phyloP scores from a whole-genome alignment of 75 land plant genomes.

The Gnetum montanum region DNA sequence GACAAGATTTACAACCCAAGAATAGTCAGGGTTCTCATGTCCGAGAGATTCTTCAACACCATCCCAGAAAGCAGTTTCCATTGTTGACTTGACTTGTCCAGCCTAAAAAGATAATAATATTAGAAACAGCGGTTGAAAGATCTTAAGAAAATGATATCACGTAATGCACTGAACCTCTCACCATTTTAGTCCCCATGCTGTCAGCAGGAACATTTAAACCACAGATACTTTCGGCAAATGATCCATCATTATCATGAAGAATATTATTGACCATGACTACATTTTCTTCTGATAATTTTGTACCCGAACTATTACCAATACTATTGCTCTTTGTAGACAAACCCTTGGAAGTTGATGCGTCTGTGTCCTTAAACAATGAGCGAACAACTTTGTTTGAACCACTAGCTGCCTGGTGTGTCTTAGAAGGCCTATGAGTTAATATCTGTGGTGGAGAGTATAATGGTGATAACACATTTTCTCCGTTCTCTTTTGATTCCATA shows the following conservation, averaged over 20 bases:
- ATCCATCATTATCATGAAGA: slow-evolving; percentile 47
- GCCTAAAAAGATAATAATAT: slow-evolving; percentile 13
- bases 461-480: slow-evolving; percentile 39
- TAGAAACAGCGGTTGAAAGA: too few species aligned
- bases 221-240: slow-evolving; percentile 17
- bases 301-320: slow-evolving; percentile 2
- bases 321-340: background rate
- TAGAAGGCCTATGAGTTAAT: slow-evolving; percentile 6
- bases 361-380: slow-evolving; percentile 31
- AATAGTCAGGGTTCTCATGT: slow-evolving; percentile 44
- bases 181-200: too few species aligned
- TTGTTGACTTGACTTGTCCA: slow-evolving; percentile 68
- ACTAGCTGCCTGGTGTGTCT: background rate
- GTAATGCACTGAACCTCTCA: too few species aligned
- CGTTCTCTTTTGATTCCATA: slow-evolving; percentile 56
- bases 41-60: slow-evolving; percentile 51
- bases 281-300: slow-evolving; percentile 42
- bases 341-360: slow-evolving; percentile 2
- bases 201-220: slow-evolving; percentile 8
- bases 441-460: slow-evolving; percentile 31
- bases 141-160: too few species aligned
- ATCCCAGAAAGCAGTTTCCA: slow-evolving; percentile 97
- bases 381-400: slow-evolving; percentile 42
- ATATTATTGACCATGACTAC: slow-evolving; percentile 78
- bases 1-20: slow-evolving; percentile 47